These are phyloP conservation scores for Spongospora subterranea DNA, from an alignment of 208 protist species.

Conservation along the genomic window DNA sequence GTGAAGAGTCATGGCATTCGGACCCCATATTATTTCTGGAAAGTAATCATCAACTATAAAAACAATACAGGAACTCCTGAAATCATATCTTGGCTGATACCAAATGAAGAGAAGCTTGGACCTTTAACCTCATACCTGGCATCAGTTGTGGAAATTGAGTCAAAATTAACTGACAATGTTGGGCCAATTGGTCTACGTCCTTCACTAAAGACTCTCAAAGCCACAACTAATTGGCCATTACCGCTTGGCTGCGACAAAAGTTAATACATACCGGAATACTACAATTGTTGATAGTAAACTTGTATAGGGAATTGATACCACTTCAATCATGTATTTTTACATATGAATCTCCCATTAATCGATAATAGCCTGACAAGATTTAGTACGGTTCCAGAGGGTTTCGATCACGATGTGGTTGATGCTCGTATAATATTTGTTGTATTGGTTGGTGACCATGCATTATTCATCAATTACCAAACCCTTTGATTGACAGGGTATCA, in stretches of 20 bases:
- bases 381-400: too few relatives aligned
- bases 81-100: not conserved
- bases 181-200: not conserved
- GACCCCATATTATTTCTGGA: constrained; percentile 27
- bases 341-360: too few relatives aligned
- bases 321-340: too few relatives aligned
- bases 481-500: not conserved
- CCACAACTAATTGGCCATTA: not conserved
- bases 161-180: not conserved
- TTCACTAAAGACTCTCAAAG: not conserved
- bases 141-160: not conserved
- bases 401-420: too few relatives aligned
- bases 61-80: not conserved
- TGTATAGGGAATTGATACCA: too few relatives aligned
- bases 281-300: too few relatives aligned
- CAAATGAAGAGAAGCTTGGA: not conserved
- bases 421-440: too few relatives aligned
- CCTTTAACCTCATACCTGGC: not conserved
- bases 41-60: not conserved
- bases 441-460: too few relatives aligned
- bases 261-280: too few relatives aligned
- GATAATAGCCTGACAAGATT: too few relatives aligned
- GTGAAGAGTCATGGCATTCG: not conserved
- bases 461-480: too few relatives aligned
- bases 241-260: not conserved